Evolutionary conservation across 2,329 filamentous ascomycete genomes (phyloP).

Genomic region (Talaromyces pinophilus): DNA sequence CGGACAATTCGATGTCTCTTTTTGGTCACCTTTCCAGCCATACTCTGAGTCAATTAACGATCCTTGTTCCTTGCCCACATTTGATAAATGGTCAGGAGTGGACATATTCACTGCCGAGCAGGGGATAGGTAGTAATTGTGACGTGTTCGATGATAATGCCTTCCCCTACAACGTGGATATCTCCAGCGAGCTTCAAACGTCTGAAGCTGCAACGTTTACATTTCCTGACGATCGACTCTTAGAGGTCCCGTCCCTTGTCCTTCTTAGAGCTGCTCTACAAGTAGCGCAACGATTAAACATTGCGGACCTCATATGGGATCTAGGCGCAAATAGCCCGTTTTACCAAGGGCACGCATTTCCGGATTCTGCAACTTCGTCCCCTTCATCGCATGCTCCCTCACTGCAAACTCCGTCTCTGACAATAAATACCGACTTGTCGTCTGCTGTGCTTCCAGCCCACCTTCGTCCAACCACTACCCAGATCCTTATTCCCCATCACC

Average conservation of each 20-base stretch:
- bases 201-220: not conserved
- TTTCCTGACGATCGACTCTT: constrained; percentile 4
- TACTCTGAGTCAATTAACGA: not conserved
- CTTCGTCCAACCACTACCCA: constrained; percentile 57
- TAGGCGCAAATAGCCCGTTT: constrained; percentile 54
- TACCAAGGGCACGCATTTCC: constrained; percentile 20
- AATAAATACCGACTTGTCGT: constrained; percentile 32
- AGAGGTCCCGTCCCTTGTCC: not conserved
- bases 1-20: not conserved
- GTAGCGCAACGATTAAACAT: constrained; percentile 53
- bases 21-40: not conserved
- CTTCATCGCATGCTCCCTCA: constrained; percentile 23
- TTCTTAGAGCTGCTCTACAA: constrained; percentile 51
- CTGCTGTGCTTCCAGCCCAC: constrained; percentile 47
- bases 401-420: constrained; percentile 21
- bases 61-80: not conserved
- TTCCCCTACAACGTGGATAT: not conserved
- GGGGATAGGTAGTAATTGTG: not conserved
- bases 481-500: constrained; percentile 56
- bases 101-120: not conserved
- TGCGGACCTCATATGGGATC: constrained; percentile 48
- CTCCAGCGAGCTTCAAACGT: not conserved
- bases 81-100: not conserved
- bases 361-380: not conserved
- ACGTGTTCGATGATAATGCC: not conserved